These are phyloP conservation scores for Wilhelminamyces savonicus DNA, from an alignment of 805 yeast genomes.

Conservation along the genomic window DNA sequence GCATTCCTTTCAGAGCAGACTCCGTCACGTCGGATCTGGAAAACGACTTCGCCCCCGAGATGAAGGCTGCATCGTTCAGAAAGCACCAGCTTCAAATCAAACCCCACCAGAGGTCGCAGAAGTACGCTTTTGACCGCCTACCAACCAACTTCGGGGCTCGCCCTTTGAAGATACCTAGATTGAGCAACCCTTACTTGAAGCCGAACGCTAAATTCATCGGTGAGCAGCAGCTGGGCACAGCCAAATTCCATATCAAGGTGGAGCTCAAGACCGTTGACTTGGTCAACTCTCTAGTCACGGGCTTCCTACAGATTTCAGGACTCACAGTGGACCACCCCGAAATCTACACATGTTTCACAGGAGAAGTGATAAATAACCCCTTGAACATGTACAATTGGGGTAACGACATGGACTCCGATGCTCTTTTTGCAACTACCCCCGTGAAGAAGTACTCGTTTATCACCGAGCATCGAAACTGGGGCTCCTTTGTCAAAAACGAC, in stretches of 20 bases:
- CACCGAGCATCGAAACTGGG: constrained; percentile 58
- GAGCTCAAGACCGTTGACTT: constrained; percentile 68
- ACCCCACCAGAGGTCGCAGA: no score
- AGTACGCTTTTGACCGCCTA: no score
- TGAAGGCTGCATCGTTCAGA: no score
- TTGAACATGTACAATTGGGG: constrained; percentile 19
- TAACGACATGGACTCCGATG: constrained; percentile 2
- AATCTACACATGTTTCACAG: constrained; percentile 66
- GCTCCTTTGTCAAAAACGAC: constrained; percentile 34
- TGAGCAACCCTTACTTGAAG: constrained; percentile 43
- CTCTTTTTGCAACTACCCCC: constrained; percentile 4
- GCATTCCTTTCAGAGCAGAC: no score
- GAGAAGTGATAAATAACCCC: constrained; percentile 59
- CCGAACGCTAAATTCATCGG: constrained; percentile 63
- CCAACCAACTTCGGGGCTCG: no score
- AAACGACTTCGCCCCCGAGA: no score
- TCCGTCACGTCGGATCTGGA: no score
- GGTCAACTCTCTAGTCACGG: constrained; percentile 35
- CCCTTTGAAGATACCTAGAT: no score
- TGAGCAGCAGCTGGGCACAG: constrained; percentile 62
- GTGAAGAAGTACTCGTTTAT: constrained; percentile 41
- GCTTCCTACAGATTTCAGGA: constrained; percentile 61
- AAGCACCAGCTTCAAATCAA: no score
- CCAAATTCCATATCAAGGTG: constrained; percentile 61
- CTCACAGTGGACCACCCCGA: constrained; percentile 56